phyloP scores from a whole-genome alignment of 129 eudicot species.

The Artemisia argyi region DNA sequence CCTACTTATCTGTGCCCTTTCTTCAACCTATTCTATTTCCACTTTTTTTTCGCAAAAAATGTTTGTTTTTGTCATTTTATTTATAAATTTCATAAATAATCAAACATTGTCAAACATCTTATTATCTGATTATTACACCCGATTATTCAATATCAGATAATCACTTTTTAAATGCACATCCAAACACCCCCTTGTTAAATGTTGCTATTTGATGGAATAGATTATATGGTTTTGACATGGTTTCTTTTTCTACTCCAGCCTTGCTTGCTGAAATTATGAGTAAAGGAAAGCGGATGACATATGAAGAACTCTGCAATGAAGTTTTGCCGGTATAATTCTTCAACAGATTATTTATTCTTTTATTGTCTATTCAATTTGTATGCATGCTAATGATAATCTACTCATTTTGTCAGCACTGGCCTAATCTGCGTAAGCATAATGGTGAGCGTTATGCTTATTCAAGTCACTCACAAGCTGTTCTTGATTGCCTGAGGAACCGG shows the following conservation, averaged over 20 bases:
- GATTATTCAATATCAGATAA: background rate
- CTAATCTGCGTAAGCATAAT: constrained; percentile 85
- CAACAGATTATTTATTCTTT: background rate
- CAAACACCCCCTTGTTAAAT: background rate
- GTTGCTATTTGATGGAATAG: background rate
- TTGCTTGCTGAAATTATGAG: constrained; percentile 93
- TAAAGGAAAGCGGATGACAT: constrained; percentile 84
- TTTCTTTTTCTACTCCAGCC: constrained; percentile 34
- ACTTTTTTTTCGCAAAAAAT: background rate
- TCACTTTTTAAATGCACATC: background rate
- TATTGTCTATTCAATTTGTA: background rate
- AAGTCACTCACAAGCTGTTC: constrained; percentile 95
- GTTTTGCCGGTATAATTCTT: constrained; percentile 75
- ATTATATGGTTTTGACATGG: constrained; percentile 1
- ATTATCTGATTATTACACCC: background rate
- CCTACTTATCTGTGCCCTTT: too few species aligned
- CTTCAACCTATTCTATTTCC: background rate
- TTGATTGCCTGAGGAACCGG: constrained; percentile 95
- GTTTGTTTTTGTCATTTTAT: background rate
- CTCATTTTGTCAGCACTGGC: constrained; percentile 69
- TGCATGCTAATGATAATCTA: background rate
- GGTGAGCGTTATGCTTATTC: constrained; percentile 97
- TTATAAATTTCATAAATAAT: background rate
- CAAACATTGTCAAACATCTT: background rate
- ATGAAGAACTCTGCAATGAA: constrained; percentile 68